phyloP scores from a whole-genome alignment of 2,329 filamentous ascomycete species.

The Aspergillus sp. region DNA sequence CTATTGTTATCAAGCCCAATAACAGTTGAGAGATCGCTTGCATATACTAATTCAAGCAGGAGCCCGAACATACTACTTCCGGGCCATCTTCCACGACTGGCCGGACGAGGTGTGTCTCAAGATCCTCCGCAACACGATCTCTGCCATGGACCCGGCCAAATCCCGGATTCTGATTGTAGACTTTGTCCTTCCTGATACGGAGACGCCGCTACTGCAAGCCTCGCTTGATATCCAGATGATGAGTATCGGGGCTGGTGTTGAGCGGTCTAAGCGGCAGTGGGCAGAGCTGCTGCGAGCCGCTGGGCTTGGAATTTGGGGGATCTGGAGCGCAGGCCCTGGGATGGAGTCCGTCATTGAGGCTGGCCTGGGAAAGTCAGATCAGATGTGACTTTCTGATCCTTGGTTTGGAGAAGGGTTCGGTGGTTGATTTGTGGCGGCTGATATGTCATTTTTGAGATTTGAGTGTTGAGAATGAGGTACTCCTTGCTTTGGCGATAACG shows the following conservation, averaged over 20 bases:
- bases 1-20: not conserved
- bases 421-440: not conserved
- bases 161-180: slow-evolving; percentile 39
- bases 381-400: not conserved
- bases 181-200: slow-evolving; percentile 33
- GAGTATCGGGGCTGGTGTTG: slow-evolving; percentile 35
- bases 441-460: not conserved
- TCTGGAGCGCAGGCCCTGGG: slow-evolving; percentile 27
- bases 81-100: slow-evolving; percentile 42
- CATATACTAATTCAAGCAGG: slow-evolving; percentile 16
- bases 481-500: not conserved
- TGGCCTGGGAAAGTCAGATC: not conserved
- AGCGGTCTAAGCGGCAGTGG: slow-evolving; percentile 37
- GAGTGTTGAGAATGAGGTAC: not conserved
- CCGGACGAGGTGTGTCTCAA: slow-evolving; percentile 32
- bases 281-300: slow-evolving; percentile 25
- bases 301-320: slow-evolving; percentile 30
- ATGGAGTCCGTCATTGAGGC: slow-evolving; percentile 34
- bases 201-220: slow-evolving; percentile 28
- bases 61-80: slow-evolving; percentile 38
- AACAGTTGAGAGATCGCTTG: fast-evolving
- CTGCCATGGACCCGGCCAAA: slow-evolving; percentile 30
- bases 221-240: slow-evolving; percentile 42
- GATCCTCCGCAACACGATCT: slow-evolving; percentile 33
- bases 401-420: not conserved